Conservation (phyloP, 371 early-diverging fungal genomes). For the Apophysomyces trapeziformis region DNA sequence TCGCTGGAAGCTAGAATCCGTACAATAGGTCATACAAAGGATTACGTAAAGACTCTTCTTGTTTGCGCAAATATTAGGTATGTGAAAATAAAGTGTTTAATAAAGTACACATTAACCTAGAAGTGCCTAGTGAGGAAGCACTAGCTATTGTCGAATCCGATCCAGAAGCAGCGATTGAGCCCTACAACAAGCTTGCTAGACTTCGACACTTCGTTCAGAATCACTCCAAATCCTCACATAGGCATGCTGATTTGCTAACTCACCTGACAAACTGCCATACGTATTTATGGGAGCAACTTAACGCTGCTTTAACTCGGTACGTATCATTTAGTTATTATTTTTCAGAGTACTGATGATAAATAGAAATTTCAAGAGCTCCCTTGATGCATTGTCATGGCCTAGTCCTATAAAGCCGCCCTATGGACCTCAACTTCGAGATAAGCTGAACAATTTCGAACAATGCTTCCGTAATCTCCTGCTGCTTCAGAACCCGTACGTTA, state of each 20-base stretch:
- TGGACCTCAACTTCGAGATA: conserved; percentile 36
- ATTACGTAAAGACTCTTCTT: conserved; percentile 38
- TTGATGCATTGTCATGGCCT: conserved; percentile 60
- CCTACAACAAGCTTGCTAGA: conserved; percentile 45
- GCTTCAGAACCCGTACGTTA: conserved; percentile 47
- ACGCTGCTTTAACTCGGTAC: conserved; percentile 45
- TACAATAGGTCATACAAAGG: conserved; percentile 30
- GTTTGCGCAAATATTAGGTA: conserved; percentile 45
- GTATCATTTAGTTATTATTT: not conserved
- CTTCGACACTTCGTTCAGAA: conserved; percentile 14
- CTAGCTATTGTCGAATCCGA: conserved; percentile 33
- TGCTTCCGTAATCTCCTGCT: conserved; percentile 47
- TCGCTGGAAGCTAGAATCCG: conserved; percentile 30
- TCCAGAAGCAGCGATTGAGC: conserved; percentile 42
- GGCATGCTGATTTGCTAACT: conserved; percentile 22
- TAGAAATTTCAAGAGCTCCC: conserved; percentile 51
- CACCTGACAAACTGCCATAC: conserved; percentile 33
- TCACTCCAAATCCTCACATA: conserved; percentile 16
- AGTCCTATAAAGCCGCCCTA: conserved; percentile 50
- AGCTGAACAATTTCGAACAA: conserved; percentile 43
- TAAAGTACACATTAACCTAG: not conserved
- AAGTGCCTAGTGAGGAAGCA: conserved; percentile 35
- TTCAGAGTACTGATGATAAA: not conserved
- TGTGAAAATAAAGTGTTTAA: not conserved
- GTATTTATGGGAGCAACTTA: conserved; percentile 45